phyloP scores from a whole-genome alignment of 805 yeast genomes.

The Yarrowia keelungensis region DNA sequence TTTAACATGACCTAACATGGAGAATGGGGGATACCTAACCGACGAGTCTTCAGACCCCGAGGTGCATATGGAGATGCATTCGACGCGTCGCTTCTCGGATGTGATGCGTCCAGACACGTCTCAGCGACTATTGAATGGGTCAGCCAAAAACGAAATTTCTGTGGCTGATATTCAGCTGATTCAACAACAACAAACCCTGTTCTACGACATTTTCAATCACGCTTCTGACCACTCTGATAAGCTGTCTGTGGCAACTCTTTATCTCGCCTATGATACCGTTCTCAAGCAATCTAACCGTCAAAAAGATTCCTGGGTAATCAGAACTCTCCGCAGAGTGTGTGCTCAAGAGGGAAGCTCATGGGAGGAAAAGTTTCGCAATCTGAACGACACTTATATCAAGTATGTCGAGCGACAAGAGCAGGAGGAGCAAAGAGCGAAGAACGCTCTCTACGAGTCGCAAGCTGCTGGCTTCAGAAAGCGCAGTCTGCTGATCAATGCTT shows the following conservation, averaged over 20 bases:
- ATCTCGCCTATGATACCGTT: slow-evolving; percentile 15
- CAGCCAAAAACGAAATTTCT: not conserved
- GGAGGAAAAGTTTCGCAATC: slow-evolving; percentile 26
- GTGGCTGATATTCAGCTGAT: slow-evolving; percentile 1
- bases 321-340: slow-evolving; percentile 14
- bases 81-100: slow-evolving; percentile 3
- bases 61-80: not conserved
- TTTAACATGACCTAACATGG: slow-evolving; percentile 29
- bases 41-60: slow-evolving; percentile 18
- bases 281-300: not conserved
- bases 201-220: slow-evolving; percentile 11
- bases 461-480: not conserved
- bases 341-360: slow-evolving; percentile 23
- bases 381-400: slow-evolving; percentile 26
- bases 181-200: slow-evolving; percentile 13
- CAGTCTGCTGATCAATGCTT: not conserved
- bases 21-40: slow-evolving; percentile 18
- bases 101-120: not conserved
- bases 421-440: slow-evolving; percentile 6
- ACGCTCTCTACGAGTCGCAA: slow-evolving; percentile 1
- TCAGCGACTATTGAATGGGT: not conserved
- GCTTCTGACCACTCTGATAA: slow-evolving; percentile 8
- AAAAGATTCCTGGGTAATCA: slow-evolving; percentile 19
- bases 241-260: not conserved
- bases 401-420: slow-evolving; percentile 13